phyloP scores from a whole-genome alignment of 306 rosid genomes.

The Alnus rubra region DNA sequence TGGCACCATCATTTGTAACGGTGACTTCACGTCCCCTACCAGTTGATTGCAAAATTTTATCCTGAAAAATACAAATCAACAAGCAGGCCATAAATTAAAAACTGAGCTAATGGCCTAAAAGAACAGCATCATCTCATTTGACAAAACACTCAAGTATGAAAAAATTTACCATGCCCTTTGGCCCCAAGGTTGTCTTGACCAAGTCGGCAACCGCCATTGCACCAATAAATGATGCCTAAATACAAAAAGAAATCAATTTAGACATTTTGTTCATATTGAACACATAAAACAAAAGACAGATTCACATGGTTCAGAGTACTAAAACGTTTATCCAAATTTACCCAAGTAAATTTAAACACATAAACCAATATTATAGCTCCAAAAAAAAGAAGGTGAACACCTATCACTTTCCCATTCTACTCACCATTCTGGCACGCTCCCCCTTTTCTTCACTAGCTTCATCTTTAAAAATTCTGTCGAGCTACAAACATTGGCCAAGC shows the following conservation, averaged over 20 bases:
- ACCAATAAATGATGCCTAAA: slow-evolving; percentile 89
- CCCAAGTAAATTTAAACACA: background rate
- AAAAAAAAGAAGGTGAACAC: background rate
- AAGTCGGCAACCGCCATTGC: slow-evolving; percentile 96
- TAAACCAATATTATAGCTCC: background rate
- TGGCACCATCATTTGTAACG: slow-evolving; percentile 96
- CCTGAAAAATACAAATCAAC: slow-evolving; percentile 48
- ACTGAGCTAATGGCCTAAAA: background rate
- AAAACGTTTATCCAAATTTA: background rate
- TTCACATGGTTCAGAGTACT: background rate
- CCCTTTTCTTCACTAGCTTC: slow-evolving; percentile 98
- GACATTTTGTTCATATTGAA: background rate
- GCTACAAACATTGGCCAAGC: slow-evolving; percentile 38
- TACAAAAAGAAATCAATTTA: background rate
- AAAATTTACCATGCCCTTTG: slow-evolving; percentile 86
- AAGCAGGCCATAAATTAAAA: slow-evolving; percentile 4
- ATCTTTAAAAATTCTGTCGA: slow-evolving; percentile 78
- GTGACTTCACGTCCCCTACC: slow-evolving; percentile 88
- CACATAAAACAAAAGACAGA: background rate
- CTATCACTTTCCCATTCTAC: slow-evolving; percentile 14
- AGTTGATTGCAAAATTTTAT: slow-evolving; percentile 92
- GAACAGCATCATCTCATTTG: background rate
- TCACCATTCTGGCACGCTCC: slow-evolving; percentile 94
- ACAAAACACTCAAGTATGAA: background rate
- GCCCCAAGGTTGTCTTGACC: slow-evolving; percentile 96